Conservation (phyloP, 73 alveolate genomes). For the Durusdinium trenchii region DNA sequence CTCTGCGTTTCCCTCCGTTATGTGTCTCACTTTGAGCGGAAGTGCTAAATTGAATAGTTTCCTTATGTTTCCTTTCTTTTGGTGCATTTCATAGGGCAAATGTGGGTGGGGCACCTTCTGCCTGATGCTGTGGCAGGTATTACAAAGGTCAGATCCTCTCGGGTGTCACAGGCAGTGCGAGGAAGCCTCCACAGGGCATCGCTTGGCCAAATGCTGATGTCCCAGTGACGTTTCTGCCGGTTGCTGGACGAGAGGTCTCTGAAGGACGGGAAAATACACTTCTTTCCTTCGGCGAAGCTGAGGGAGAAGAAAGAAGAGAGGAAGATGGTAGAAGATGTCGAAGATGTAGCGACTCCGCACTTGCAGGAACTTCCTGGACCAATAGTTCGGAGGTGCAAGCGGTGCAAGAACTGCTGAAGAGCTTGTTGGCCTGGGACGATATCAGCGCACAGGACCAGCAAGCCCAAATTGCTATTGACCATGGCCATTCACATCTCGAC, state of each 20-base stretch:
- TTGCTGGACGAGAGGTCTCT: constrained; percentile 51
- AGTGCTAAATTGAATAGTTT: background rate
- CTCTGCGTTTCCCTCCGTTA: constrained; percentile 97
- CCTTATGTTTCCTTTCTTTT: background rate
- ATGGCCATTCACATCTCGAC: no score
- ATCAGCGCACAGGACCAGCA: constrained; percentile 8
- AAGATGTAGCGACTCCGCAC: background rate
- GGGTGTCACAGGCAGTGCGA: constrained; percentile 18
- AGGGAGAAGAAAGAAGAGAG: no score
- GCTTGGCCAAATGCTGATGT: constrained; percentile 48
- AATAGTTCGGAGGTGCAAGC: constrained; percentile 50
- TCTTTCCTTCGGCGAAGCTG: no score
- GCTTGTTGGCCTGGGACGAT: constrained; percentile 69
- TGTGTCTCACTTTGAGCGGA: background rate
- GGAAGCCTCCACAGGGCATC: constrained; percentile 63
- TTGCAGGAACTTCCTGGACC: constrained; percentile 44
- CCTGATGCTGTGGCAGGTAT: background rate
- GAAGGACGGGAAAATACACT: constrained; percentile 39
- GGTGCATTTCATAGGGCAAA: background rate
- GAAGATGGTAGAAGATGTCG: no score
- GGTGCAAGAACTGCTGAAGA: constrained; percentile 11
- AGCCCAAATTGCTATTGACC: no score
- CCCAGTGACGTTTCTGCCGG: constrained; percentile 74
- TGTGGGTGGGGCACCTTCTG: background rate
- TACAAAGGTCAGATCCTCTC: constrained; percentile 37